Base-by-base conservation (phyloP, 2,329 filamentous ascomycete genomes). In the Aureobasidium namibiae region DNA sequence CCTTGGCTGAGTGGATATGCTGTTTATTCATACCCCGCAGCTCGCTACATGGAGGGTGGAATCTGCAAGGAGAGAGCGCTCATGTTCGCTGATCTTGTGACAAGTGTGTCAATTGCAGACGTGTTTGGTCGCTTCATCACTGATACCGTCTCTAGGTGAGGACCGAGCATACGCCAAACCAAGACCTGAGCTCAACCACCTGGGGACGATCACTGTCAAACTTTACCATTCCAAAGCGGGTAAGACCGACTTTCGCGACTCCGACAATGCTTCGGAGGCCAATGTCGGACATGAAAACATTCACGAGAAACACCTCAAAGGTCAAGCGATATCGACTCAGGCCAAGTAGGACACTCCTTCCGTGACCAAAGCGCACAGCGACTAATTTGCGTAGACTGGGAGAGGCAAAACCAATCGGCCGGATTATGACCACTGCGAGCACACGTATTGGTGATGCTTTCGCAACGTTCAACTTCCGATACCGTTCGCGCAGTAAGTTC, bases 381-480 rank as follows among this genome's bases (percentile, higher is more conserved):
- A n/a, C 13, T 49, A 2, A 58, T 14, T 33, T n/a, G 6, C 2
- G 6, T 14, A 49, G 56, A 13, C 11, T 45, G 5, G 34, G 26
- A 14, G 56, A 50, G 24, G 26, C 16, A 13, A 16, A 23, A 2
- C 2, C 16, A 4, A 24, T 18, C 21, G 5, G 21, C 21, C 2
- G 4, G 0, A 2, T 6, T 21, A 1, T 4, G 49, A 1, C 18
- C 48, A 8, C 46, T 5, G 14, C 21, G 9, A 1, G 9, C 29
- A 16, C 67, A 65, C 3, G 65, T 67, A 11, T 66, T 68, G 1
- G 67, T 61, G 11, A 71, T 69, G 1, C 56, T 63, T n/a, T 65
- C 64, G 64, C 62, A 4, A 60, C 36, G 0, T 63, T 66, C 60
- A 50, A 63, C 6, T 66, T 67, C 60, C 23, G 53, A 9, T 68